A percentile compares a stretch with the other conserved stretches of the same genome.
Conservation (phyloP, 2,329 filamentous ascomycete genomes). For the Aspergillus ruber region DNA sequence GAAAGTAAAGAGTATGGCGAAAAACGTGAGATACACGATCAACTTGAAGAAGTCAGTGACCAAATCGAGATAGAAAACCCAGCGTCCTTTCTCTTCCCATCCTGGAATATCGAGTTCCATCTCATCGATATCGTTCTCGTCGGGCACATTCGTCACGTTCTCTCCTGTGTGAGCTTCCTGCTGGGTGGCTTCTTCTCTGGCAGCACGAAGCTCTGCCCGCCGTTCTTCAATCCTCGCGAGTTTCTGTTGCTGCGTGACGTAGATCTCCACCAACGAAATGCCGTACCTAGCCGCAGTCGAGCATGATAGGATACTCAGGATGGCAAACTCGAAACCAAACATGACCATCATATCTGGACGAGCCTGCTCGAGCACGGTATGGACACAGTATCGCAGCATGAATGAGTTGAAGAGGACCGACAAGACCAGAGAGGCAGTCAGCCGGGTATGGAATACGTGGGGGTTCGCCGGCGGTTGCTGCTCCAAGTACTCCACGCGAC, state of each 20-base stretch:
- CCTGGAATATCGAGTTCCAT: conserved; percentile 92
- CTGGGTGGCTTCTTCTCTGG: conserved; percentile 43
- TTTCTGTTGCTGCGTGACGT: conserved; percentile 69
- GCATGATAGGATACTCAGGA: conserved; percentile 71
- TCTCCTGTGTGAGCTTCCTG: conserved; percentile 32
- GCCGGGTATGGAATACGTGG: conserved; percentile 74
- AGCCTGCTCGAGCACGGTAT: conserved; percentile 77
- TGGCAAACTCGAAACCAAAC: conserved; percentile 96
- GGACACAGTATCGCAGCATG: conserved; percentile 74
- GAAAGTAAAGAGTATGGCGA: conserved; percentile 85
- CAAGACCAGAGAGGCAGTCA: conserved; percentile 70
- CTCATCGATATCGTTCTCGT: conserved; percentile 75
- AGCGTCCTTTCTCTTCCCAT: conserved; percentile 94
- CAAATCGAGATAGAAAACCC: conserved; percentile 82
- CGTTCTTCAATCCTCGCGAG: conserved; percentile 61
- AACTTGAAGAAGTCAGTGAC: conserved; percentile 86
- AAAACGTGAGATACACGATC: conserved; percentile 82
- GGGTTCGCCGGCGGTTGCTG: conserved; percentile 91
- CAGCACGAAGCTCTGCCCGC: conserved; percentile 58
- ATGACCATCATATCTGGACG: conserved; percentile 99
- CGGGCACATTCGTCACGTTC: conserved; percentile 45
- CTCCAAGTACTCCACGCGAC: conserved; percentile 86
- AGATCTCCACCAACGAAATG: conserved; percentile 70
- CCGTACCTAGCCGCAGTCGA: conserved; percentile 74
- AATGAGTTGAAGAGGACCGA: conserved; percentile 73